Conservation (phyloP, 768 basidiomycete species). For the Agrocybe praecox region DNA sequence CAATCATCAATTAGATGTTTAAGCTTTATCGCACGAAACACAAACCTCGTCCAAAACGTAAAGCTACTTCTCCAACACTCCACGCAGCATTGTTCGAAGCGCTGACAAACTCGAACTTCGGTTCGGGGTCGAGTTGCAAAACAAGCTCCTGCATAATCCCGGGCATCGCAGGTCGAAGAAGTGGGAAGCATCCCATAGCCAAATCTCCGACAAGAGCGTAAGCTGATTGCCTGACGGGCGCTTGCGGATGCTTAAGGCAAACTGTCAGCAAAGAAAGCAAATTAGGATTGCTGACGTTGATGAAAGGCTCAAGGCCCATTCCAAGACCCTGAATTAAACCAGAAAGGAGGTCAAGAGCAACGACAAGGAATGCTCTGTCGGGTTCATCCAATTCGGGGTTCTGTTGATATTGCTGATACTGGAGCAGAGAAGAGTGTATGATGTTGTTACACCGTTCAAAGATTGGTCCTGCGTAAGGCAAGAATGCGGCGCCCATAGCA, state of each 20-base stretch:
- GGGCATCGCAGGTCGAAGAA: slow-evolving; percentile 85
- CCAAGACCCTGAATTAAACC: slow-evolving; percentile 95
- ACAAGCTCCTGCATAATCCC: slow-evolving; percentile 91
- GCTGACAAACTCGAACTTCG: slow-evolving; percentile 91
- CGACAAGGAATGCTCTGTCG: slow-evolving; percentile 96
- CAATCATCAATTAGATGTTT: slow-evolving; percentile 4
- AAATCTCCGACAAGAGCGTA: slow-evolving; percentile 99
- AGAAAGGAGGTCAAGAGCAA: slow-evolving; percentile 94
- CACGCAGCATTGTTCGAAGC: slow-evolving; percentile 99
- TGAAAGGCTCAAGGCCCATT: slow-evolving; percentile 71
- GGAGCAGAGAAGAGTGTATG: slow-evolving; percentile 78
- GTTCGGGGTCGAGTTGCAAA: slow-evolving; percentile 89
- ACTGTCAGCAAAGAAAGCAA: slow-evolving; percentile 81
- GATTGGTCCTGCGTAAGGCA: slow-evolving; percentile 86
- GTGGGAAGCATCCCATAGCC: slow-evolving; percentile 91
- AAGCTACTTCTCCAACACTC: slow-evolving; percentile 98
- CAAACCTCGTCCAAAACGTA: slow-evolving; percentile 85
- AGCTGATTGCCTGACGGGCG: slow-evolving; percentile 93
- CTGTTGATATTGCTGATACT: slow-evolving; percentile 87
- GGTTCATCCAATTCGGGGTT: slow-evolving; percentile 93
- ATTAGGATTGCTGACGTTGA: slow-evolving; percentile 71
- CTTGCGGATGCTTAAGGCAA: slow-evolving; percentile 95
- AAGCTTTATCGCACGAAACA: slow-evolving; percentile 1
- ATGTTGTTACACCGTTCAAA: slow-evolving; percentile 90
- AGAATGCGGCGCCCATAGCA: slow-evolving; percentile 89